Conservation (phyloP, 805 yeast genomes). For the Candida dajiaensis region DNA sequence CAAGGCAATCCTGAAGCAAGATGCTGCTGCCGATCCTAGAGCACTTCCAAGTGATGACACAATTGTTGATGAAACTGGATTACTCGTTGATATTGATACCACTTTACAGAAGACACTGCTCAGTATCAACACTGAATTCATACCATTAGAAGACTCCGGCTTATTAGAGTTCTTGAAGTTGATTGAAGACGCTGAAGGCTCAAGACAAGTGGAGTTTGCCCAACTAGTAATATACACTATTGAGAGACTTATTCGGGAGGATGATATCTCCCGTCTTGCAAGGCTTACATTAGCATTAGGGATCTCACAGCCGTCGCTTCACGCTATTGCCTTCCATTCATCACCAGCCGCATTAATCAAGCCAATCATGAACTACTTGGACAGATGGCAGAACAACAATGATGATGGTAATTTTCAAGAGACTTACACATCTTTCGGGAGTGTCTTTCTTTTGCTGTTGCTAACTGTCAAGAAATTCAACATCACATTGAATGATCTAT, state of each 20-base stretch:
- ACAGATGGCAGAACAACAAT: conserved; percentile 31
- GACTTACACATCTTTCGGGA: conserved; percentile 61
- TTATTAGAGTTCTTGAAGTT: conserved; percentile 42
- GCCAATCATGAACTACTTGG: conserved; percentile 48
- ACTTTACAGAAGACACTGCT: conserved; percentile 25
- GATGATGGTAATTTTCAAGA: conserved; percentile 61
- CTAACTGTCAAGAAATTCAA: conserved; percentile 35
- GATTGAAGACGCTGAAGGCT: conserved; percentile 40
- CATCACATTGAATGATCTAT: conserved; percentile 25
- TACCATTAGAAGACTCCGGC: conserved; percentile 46
- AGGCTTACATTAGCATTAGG: conserved; percentile 48
- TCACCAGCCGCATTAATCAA: conserved; percentile 38
- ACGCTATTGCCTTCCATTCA: conserved; percentile 36
- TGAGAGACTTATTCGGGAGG: conserved; percentile 30
- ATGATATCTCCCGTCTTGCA: conserved; percentile 39
- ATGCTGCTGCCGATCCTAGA: conserved; percentile 31
- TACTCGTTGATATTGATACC: conserved; percentile 24
- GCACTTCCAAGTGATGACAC: conserved; percentile 29
- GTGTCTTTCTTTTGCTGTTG: conserved; percentile 43
- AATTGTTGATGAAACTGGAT: conserved; percentile 28
- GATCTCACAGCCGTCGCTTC: conserved; percentile 35
- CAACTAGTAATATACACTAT: conserved; percentile 28
- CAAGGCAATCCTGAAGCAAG: conserved; percentile 32
- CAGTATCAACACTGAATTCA: conserved; percentile 42
- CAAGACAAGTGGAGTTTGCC: conserved; percentile 42